Base-by-base conservation (phyloP, 495 filamentous ascomycete genomes). In the Neurospora africana region DNA sequence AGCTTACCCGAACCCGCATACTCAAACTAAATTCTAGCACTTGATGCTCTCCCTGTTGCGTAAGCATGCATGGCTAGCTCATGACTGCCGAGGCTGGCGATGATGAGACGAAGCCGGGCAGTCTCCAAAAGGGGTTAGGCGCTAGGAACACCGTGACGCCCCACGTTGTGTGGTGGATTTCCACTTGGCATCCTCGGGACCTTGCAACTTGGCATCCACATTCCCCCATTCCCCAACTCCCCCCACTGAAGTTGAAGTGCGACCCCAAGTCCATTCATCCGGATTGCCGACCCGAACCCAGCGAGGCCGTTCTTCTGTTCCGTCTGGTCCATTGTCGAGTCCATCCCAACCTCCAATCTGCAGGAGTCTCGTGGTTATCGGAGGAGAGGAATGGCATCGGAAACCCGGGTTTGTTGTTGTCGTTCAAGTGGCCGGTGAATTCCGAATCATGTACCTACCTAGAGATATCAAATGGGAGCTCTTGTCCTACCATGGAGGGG, bases 231-330 rank as follows among this genome's bases (percentile, higher is more conserved):
- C 47, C 47, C 53, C 53, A 61, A 61, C 23, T 61, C 13, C 53
- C 23, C 23, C 23, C n/a, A n/a, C n/a, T n/a, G n/a, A n/a, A n/a
- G 8, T 23, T 61, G 53, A 61, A 61, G 23, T 17, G 5, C 23
- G 23, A 61, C 23, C 30, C 23, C 53, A 61, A 61, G 69, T 68
- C 75, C 76, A 76, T 79, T 78, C 76, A 78, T 72, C 78, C 78
- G 78, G 72, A 72, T 74, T 78, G 71, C 78, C 78, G 76, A 67
- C 69, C 69, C 35, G 41, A 44, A 58, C 53, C 69, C 30, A 70
- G 69, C 41, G 41, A 27, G 33, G 47, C 11, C 47, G 23, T 58
- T 5, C 47, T 23, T 27, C 47, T 27, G 47, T 58, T 15, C 47
- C 47, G 23, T 58, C 30, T 40, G 69, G 40, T 15, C 37, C 23